phyloP scores from a whole-genome alignment of 2,329 filamentous ascomycete species.

The Monilinia aucupariae region DNA sequence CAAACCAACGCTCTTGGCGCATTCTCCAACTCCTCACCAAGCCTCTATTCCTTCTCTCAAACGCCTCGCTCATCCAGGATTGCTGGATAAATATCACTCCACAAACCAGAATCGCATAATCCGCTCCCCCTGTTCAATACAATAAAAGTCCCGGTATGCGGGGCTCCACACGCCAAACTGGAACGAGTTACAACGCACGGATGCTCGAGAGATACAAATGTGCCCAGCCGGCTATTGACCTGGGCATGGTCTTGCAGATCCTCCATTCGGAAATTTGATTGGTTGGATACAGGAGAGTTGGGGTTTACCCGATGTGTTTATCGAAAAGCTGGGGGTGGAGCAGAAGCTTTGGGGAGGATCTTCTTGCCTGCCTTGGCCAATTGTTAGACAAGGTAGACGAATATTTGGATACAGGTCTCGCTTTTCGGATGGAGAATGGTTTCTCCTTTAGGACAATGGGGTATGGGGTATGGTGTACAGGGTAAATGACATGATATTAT shows the following conservation, averaged over 20 bases:
- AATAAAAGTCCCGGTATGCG: background rate
- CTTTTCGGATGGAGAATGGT: background rate
- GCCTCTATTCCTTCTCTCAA: background rate
- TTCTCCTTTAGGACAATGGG: background rate
- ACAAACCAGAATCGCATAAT: background rate
- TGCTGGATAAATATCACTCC: slow-evolving; percentile 7
- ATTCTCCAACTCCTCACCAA: background rate
- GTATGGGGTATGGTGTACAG: too few species aligned
- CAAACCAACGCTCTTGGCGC: background rate
- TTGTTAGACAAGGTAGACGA: background rate
- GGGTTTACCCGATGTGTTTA: background rate
- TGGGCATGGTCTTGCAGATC: background rate
- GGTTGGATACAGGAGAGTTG: background rate
- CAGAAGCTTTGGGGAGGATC: background rate
- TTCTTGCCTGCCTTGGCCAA: background rate
- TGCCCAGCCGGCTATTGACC: background rate
- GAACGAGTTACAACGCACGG: background rate
- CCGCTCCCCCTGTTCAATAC: background rate
- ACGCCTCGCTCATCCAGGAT: background rate
- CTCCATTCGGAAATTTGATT: background rate
- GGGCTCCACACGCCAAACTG: slow-evolving; percentile 8
- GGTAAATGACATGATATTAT: slow-evolving; percentile 1
- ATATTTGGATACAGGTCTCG: background rate
- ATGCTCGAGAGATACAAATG: background rate
- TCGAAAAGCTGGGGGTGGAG: slow-evolving; percentile 6